These are phyloP conservation scores for Termitomyces sp. DNA, from an alignment of 768 basidiomycete genomes.

Conservation along the genomic window DNA sequence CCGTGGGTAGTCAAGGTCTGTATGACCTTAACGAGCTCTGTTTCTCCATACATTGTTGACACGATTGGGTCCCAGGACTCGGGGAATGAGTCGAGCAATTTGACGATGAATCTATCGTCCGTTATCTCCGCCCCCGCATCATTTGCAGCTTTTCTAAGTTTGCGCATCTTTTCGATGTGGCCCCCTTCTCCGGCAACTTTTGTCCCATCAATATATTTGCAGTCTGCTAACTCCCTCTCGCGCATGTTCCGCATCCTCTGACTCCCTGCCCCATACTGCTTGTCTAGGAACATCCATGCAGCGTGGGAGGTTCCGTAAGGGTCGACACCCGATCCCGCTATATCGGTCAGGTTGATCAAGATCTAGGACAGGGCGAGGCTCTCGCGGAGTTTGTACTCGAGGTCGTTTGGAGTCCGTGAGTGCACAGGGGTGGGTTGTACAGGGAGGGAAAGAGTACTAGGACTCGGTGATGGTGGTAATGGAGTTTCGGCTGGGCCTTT, in stretches of 20 bases:
- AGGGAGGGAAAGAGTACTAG: not conserved
- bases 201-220: not conserved
- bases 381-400: too few relatives aligned
- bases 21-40: not conserved
- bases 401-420: too few relatives aligned
- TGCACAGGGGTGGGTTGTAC: not conserved
- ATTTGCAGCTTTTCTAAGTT: not conserved
- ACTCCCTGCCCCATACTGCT: not conserved
- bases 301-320: not conserved
- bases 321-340: not conserved
- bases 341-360: conserved; percentile 1
- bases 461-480: not conserved
- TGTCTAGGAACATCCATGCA: not conserved
- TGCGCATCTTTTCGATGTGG: not conserved
- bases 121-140: not conserved
- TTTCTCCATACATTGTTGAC: not conserved
- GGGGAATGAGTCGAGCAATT: not conserved
- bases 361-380: not conserved
- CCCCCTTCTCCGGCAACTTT: not conserved
- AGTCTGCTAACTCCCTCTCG: not conserved
- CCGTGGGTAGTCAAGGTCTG: not conserved
- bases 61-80: not conserved
- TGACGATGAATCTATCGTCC: not conserved
- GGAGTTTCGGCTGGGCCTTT: not conserved
- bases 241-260: not conserved